Base-by-base conservation (phyloP, 805 yeast species). In the Suhomyces pyralidae region DNA sequence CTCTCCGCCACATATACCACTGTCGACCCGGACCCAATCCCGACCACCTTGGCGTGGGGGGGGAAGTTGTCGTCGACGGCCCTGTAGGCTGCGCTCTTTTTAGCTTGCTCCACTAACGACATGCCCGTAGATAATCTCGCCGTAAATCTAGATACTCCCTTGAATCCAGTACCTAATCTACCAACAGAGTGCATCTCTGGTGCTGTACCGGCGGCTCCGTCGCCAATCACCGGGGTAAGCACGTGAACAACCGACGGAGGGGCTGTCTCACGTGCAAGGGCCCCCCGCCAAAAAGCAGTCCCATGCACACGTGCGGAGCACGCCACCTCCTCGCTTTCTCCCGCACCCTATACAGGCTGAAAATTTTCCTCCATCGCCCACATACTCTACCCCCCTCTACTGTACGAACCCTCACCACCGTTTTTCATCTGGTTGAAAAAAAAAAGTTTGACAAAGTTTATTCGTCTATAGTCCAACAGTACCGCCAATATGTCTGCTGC, bases 1-100 rank as follows among this genome's bases (percentile, higher is more conserved):
- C 97, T 80, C 69, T 94, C 98, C 22, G 97, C 99, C 54, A 88
- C 96, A 67, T 90, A 94, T n/a, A 94, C 88, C 3, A 94, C 99
- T 0, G 99, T 94, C 20, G 96, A 87, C 1, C 99, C 99, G 22
- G 97, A 90, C 10, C 99, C 99, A 56, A 94, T 84, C 40, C 99
- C 99, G 15, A 94, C 80, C 14, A 90, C 86, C 61, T 80, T 83
- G 58, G 91, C 90, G 38, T 74, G 60, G 20, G 79, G 68, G 32
- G 89, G 86, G 66, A 89, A 79, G 64, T 91, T 86, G 51, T 89
- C 92, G 68, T 93, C 97, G 32, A 94, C 96, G 1, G 99, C 99
- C 51, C 79, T 76, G 75, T 86, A 90, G 7, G 97, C 98, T 19
- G 98, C 96, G 2, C 83, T 75, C 67, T 89, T 83, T 69, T 93